These are phyloP conservation scores for Atkinsonella hypoxylon DNA, from an alignment of 2,329 filamentous ascomycete species.

Conservation along the genomic window DNA sequence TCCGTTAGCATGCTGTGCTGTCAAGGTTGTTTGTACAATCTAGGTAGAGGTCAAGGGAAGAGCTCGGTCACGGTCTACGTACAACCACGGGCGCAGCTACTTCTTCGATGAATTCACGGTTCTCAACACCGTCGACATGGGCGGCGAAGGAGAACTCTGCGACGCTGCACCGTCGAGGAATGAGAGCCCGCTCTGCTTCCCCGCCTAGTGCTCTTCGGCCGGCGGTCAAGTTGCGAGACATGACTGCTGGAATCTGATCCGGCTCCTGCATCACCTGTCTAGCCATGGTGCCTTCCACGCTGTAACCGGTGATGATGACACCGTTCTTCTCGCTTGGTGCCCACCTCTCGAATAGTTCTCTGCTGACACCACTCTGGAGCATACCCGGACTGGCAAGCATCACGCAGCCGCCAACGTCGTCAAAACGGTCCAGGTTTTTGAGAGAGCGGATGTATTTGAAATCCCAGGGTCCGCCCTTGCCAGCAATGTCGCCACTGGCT, in stretches of 20 bases:
- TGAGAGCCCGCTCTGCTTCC: slow-evolving; percentile 79
- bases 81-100: slow-evolving; percentile 85
- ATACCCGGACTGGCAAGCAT: slow-evolving; percentile 98
- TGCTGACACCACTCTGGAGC: slow-evolving; percentile 90
- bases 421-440: slow-evolving; percentile 88
- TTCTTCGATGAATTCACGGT: slow-evolving; percentile 93
- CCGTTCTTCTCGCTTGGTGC: slow-evolving; percentile 93
- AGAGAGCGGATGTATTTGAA: slow-evolving; percentile 89
- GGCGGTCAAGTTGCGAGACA: slow-evolving; percentile 58
- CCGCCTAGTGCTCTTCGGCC: slow-evolving; percentile 49
- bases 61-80: slow-evolving; percentile 11
- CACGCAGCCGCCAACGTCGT: slow-evolving; percentile 88
- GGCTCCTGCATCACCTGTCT: slow-evolving; percentile 92
- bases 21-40: not conserved
- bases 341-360: slow-evolving; percentile 89
- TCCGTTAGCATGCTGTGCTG: slow-evolving; percentile 7
- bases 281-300: slow-evolving; percentile 96
- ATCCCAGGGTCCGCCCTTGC: slow-evolving; percentile 86
- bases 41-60: too few species aligned
- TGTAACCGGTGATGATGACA: slow-evolving; percentile 98
- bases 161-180: slow-evolving; percentile 83
- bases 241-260: slow-evolving; percentile 87
- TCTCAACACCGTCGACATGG: slow-evolving; percentile 92
- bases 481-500: slow-evolving; percentile 59
- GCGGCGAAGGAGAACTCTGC: slow-evolving; percentile 93